These are phyloP conservation scores for Tetrahymena thermophila DNA, from an alignment of 73 alveolate species.

Conservation along the genomic window DNA sequence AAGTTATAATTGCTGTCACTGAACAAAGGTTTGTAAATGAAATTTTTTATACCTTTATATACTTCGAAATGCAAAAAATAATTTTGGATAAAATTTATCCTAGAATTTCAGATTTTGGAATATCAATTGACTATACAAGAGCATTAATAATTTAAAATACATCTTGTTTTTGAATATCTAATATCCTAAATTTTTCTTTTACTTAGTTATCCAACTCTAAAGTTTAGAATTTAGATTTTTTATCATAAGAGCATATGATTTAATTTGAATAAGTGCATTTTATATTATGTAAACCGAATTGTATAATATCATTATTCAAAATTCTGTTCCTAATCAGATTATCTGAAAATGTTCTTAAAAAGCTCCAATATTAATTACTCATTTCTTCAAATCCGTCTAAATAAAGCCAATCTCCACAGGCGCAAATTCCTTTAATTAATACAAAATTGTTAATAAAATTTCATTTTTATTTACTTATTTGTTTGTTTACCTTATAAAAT, in stretches of 20 bases:
- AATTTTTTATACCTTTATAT: background rate
- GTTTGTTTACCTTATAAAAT: background rate
- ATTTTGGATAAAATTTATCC: background rate
- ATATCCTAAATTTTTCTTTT: background rate
- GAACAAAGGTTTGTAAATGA: background rate
- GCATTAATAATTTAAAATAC: background rate
- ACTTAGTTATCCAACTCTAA: background rate
- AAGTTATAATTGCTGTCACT: background rate
- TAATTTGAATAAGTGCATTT: background rate
- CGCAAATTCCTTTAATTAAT: background rate
- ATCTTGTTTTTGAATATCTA: background rate
- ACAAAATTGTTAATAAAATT: background rate
- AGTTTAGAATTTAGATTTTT: background rate
- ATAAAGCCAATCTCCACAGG: background rate
- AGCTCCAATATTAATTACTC: background rate
- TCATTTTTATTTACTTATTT: background rate
- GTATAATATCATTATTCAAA: background rate
- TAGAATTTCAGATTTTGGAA: background rate
- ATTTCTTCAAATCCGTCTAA: background rate
- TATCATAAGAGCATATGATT: background rate
- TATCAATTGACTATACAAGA: background rate
- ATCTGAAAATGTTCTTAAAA: background rate
- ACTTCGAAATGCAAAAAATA: background rate
- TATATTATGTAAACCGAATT: background rate
- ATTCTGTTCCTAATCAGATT: background rate